These are phyloP conservation scores for Boletus sp. DNA, from an alignment of 768 basidiomycete genomes.

Conservation along the genomic window DNA sequence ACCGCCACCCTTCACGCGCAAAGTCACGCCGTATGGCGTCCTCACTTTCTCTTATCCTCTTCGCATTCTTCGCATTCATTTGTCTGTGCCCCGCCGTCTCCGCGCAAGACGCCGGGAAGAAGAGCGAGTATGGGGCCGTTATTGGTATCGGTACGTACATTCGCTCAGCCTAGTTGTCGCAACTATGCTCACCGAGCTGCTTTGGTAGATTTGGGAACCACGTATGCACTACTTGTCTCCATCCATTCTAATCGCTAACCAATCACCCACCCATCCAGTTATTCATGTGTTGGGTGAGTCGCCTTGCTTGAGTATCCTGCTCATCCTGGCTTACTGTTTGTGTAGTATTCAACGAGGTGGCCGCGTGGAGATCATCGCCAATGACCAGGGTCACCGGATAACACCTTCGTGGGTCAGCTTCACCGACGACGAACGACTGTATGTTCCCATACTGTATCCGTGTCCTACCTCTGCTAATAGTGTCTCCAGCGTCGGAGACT, in stretches of 20 bases:
- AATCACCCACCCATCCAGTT: slow-evolving; percentile 44
- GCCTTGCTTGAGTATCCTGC: neutral
- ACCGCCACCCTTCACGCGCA: slow-evolving; percentile 49
- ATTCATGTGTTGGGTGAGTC: slow-evolving; percentile 93
- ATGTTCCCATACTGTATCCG: neutral
- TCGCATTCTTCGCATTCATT: slow-evolving; percentile 68
- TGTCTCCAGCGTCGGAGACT: slow-evolving; percentile 69
- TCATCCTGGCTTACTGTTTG: neutral
- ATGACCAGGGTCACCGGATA: slow-evolving; percentile 87
- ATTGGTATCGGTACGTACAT: slow-evolving; percentile 79
- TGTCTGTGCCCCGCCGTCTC: slow-evolving; percentile 62
- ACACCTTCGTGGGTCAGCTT: slow-evolving; percentile 87
- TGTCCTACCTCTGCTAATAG: neutral
- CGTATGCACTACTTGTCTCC: slow-evolving; percentile 42
- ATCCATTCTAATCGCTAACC: neutral
- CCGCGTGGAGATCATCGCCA: slow-evolving; percentile 86
- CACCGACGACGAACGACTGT: slow-evolving; percentile 74
- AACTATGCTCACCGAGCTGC: slow-evolving; percentile 2
- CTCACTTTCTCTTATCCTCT: slow-evolving; percentile 55
- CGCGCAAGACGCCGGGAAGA: slow-evolving; percentile 56
- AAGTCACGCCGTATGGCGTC: slow-evolving; percentile 54
- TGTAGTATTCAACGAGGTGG: slow-evolving; percentile 77
- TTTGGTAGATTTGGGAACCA: slow-evolving; percentile 81
- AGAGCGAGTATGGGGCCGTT: slow-evolving; percentile 81
- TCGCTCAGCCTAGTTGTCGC: rapidly evolving